Percentiles rank a stretch among this genome's conserved stretches.
phyloP scores from a whole-genome alignment of 1,284 basidiomycete genomes.

The Tranzscheliella williamsii region DNA sequence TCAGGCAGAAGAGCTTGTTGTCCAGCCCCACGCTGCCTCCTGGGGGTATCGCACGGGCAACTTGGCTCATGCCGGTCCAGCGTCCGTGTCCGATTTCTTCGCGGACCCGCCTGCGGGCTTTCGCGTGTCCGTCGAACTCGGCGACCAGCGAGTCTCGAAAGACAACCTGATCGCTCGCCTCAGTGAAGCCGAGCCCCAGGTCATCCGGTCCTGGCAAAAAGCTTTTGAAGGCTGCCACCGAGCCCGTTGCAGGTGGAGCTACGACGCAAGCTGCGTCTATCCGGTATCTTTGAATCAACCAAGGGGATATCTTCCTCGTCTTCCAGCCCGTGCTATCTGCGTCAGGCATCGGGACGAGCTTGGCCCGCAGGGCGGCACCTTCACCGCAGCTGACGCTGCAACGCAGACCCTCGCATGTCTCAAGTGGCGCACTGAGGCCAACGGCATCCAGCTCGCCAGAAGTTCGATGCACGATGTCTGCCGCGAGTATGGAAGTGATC shows the following conservation, averaged over 20 bases:
- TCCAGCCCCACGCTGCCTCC: background rate
- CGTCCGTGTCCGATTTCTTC: background rate
- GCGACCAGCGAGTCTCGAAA: too few species aligned
- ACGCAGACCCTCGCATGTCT: too few species aligned
- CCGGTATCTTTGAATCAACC: background rate
- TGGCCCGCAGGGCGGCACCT: too few species aligned
- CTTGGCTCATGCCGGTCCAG: background rate
- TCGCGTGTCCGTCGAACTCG: background rate
- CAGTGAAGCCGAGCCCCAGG: background rate
- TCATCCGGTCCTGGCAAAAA: background rate
- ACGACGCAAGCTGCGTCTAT: background rate
- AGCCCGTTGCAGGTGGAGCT: background rate
- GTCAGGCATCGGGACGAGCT: too few species aligned
- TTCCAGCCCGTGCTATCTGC: too few species aligned
- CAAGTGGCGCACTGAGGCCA: too few species aligned
- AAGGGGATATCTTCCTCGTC: background rate
- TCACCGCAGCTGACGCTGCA: too few species aligned
- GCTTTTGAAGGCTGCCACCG: background rate
- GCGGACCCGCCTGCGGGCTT: background rate
- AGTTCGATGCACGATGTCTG: background rate
- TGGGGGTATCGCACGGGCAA: background rate
- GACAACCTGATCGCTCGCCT: background rate
- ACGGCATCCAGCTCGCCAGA: background rate
- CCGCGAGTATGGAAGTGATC: background rate
- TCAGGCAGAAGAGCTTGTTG: slow-evolving; percentile 1